A percentile compares a stretch with the other conserved stretches of the same genome.
phyloP scores from a whole-genome alignment of 2,329 filamentous ascomycete genomes.

The Aspergillus amoenus region DNA sequence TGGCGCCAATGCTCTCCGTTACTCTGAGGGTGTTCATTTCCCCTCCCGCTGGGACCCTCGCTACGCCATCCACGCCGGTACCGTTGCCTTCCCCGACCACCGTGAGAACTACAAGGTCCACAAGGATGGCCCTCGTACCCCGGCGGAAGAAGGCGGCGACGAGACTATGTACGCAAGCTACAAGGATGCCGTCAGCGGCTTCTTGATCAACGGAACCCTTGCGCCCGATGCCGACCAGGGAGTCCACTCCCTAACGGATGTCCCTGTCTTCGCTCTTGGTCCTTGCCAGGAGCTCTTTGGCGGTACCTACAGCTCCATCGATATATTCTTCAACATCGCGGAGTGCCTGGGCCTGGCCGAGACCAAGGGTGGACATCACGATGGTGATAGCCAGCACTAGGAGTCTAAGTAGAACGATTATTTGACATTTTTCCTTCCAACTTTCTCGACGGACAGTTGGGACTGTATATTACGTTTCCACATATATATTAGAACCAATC shows the following conservation, averaged over 20 bases:
- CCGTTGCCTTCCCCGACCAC: conserved; percentile 70
- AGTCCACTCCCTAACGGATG: conserved; percentile 75
- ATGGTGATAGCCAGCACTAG: neutral
- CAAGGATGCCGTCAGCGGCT: conserved; percentile 64
- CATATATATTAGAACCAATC: conserved; percentile 4
- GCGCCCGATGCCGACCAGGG: conserved; percentile 63
- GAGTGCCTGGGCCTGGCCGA: conserved; percentile 39
- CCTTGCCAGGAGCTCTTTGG: conserved; percentile 77
- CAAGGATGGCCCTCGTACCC: conserved; percentile 62
- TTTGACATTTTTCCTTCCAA: neutral
- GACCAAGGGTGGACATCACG: conserved; percentile 10
- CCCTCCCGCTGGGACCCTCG: conserved; percentile 82
- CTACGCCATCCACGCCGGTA: conserved; percentile 73
- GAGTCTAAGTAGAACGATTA: neutral
- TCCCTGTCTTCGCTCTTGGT: conserved; percentile 74
- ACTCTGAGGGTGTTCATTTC: conserved; percentile 73
- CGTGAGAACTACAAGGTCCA: conserved; percentile 75
- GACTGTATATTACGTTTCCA: conserved; percentile 5
- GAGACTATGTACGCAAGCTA: conserved; percentile 63
- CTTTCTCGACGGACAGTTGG: neutral
- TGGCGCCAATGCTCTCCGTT: conserved; percentile 59
- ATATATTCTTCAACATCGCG: conserved; percentile 43
- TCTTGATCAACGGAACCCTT: conserved; percentile 74
- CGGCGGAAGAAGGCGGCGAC: conserved; percentile 57
- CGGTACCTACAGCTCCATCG: conserved; percentile 40